Base-by-base conservation (phyloP, 179 eudicot genomes). In the Silene coronaria region DNA sequence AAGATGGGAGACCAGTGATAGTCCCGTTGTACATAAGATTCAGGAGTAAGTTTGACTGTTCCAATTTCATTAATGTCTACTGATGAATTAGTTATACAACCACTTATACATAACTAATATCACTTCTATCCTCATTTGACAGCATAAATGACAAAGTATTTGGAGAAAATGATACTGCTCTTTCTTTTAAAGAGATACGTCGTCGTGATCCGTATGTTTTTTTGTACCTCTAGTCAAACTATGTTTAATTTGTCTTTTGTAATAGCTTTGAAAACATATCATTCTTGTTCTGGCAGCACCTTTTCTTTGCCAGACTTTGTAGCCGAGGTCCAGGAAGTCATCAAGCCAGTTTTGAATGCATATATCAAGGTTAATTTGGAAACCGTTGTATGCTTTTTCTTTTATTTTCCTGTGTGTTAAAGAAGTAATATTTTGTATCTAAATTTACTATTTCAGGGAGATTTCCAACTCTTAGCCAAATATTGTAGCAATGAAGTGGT, bases 1-100 rank as follows among this genome's bases (percentile, higher is more conserved):
- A 76, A 88, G 88, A 80, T 92, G 91, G 96, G 99, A 95, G 82
- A 92, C 97, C 63, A 85, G 91, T 81, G 99, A 95, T 83, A 86
- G 88, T 87, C 97, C 96, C 13, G 90, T 92, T 67, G 93, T 95
- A 69, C 89, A 90, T 82, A 95, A 92, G 83, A 88, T 95, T 76
- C 97, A 88, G 74, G 97, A 88, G 98, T 94, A 87, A 82, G 94
- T 74, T 71, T 26, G n/a, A 51, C 27, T 70, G n/a, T 46, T 46
- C 60, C n/a, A 24, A 6, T 58, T 42, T 61, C 36, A 34, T 70
- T 5, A 27, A 69, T 38, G 61, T 6, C 63, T 65, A n/a, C 46
- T 65, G 23, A 45, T 19, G 67, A 21, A 11, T 68, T 64, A 66
- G 9, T 30, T 38, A 5, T 53, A 1, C 57, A 11, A 55, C 24